Percentiles rank a stretch among this genome's conserved stretches.
These are phyloP conservation scores for Spatholobus suberectus DNA, from an alignment of 306 rosid species.

Conservation along the genomic window DNA sequence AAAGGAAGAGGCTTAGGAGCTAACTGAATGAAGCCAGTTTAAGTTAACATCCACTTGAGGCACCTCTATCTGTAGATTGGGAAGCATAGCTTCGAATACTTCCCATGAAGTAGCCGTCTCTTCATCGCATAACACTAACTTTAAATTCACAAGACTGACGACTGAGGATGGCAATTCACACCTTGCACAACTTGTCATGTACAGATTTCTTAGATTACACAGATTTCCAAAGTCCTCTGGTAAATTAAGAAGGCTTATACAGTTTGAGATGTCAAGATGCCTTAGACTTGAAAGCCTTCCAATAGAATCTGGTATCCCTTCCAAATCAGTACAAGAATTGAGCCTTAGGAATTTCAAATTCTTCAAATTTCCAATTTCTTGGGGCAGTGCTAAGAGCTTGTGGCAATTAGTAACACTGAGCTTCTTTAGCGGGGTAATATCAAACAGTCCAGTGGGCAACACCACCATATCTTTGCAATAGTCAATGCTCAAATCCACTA, in stretches of 20 bases:
- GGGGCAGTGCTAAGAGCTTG: conserved; percentile 53
- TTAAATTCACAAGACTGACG: conserved; percentile 41
- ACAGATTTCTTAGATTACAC: conserved; percentile 44
- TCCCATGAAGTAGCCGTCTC: conserved; percentile 59
- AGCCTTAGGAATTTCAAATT: conserved; percentile 61
- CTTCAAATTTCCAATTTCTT: conserved; percentile 48
- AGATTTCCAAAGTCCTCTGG: conserved; percentile 58
- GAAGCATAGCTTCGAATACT: conserved; percentile 36
- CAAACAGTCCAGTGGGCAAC: conserved; percentile 54
- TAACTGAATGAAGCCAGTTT: conserved; percentile 59
- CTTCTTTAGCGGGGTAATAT: conserved; percentile 45
- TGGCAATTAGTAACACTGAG: conserved; percentile 67
- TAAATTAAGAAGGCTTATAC: conserved; percentile 50
- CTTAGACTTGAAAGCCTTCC: conserved; percentile 34
- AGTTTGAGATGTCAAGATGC: conserved; percentile 58
- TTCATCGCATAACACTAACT: conserved; percentile 64
- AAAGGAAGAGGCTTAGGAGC: conserved; percentile 10
- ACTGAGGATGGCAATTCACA: conserved; percentile 53
- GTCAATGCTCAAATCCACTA: conserved; percentile 61
- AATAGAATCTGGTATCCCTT: conserved; percentile 44
- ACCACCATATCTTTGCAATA: conserved; percentile 55
- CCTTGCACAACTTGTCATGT: conserved; percentile 58
- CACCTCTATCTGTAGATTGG: conserved; percentile 39
- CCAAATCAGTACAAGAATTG: conserved; percentile 57
- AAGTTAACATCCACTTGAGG: conserved; percentile 55